Evolutionary conservation across 495 filamentous ascomycete genomes (phyloP).

Genomic region (Amphirosellinia nigrospora): DNA sequence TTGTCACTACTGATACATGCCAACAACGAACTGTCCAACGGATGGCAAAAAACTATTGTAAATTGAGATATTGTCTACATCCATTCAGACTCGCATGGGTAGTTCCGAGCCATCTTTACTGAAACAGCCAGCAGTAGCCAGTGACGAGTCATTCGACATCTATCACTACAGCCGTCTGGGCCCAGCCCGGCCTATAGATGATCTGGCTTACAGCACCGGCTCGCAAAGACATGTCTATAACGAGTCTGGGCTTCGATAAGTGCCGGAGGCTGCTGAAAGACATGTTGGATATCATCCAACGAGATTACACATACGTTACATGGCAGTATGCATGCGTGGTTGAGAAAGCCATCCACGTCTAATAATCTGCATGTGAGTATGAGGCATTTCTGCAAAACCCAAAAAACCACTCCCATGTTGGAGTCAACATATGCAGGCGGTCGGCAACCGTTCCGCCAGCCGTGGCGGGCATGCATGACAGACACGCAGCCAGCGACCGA

Average conservation of each 20-base stretch:
- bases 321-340: constrained; percentile 7
- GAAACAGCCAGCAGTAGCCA: neutral
- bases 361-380: constrained; percentile 14
- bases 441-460: constrained; percentile 28
- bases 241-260: neutral
- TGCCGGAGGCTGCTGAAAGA: constrained; percentile 10
- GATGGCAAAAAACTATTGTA: too few species aligned
- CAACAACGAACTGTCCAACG: too few species aligned
- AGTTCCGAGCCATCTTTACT: neutral
- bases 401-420: constrained; percentile 15
- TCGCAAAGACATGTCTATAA: neutral
- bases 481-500: neutral
- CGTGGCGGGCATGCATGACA: constrained; percentile 21
- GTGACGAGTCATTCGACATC: constrained; percentile 3
- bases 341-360: neutral
- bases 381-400: constrained; percentile 27
- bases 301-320: constrained; percentile 19
- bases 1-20: neutral
- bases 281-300: constrained; percentile 5
- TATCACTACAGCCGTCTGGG: too few species aligned
- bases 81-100: neutral
- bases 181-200: neutral
- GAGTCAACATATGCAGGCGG: constrained; percentile 22
- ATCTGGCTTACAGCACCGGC: neutral
- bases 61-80: too few species aligned